These are phyloP conservation scores for Heritiera littoralis DNA, from an alignment of 345 rosid species.

Conservation along the genomic window DNA sequence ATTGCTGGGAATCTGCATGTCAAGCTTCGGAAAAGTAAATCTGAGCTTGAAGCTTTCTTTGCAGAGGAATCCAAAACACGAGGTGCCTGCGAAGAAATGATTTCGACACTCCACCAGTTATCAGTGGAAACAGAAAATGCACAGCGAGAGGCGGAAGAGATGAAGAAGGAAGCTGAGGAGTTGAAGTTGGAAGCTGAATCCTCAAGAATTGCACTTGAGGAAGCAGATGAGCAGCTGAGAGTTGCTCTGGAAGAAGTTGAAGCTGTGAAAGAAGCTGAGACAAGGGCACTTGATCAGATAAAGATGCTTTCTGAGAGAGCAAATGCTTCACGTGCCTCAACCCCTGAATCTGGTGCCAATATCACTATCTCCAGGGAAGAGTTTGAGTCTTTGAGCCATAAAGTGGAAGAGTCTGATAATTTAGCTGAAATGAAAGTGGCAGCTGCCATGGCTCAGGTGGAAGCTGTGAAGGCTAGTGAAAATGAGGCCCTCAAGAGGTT, in stretches of 20 bases:
- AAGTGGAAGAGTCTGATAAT: constrained; percentile 69
- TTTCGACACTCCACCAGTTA: constrained; percentile 69
- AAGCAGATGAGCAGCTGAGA: constrained; percentile 66
- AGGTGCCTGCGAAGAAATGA: constrained; percentile 77
- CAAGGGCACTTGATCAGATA: constrained; percentile 67
- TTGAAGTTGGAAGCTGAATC: constrained; percentile 68
- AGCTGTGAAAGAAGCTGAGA: constrained; percentile 78
- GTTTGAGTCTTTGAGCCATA: constrained; percentile 68
- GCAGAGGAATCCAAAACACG: constrained; percentile 64
- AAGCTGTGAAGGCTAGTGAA: constrained; percentile 94
- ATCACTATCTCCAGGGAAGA: constrained; percentile 83
- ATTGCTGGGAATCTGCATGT: constrained; percentile 79
- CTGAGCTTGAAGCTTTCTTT: constrained; percentile 72
- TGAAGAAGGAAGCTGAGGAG: constrained; percentile 66
- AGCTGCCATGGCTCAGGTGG: constrained; percentile 93
- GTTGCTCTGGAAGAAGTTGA: constrained; percentile 84
- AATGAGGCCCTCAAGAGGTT: constrained; percentile 76
- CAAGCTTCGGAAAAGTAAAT: constrained; percentile 69
- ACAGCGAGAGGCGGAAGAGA: constrained; percentile 65
- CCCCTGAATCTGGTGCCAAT: constrained; percentile 74
- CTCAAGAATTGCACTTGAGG: constrained; percentile 57
- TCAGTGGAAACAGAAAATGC: constrained; percentile 72
- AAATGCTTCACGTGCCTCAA: constrained; percentile 72
- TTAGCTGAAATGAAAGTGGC: constrained; percentile 92
- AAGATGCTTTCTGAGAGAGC: constrained; percentile 68